Evolutionary conservation across 345 rosid genomes (phyloP), one percentile per base, ranked within the genome.

Genomic region (Melastoma malabathricum): DNA sequence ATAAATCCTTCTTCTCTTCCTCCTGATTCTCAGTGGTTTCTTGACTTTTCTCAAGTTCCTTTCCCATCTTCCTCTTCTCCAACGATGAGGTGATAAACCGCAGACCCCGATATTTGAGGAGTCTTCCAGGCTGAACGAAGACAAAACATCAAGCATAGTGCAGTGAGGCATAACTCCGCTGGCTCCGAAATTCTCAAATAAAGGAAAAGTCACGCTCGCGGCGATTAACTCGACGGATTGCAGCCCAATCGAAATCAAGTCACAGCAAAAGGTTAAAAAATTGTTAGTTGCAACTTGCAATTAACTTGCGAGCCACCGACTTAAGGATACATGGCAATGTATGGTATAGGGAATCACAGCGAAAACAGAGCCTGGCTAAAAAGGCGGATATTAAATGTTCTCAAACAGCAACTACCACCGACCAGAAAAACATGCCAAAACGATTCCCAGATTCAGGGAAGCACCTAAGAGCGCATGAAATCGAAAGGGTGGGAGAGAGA

Each of bases 81-180:
- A 80, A 45, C 0, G 98, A 90, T 46, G 96, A 90, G 61, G 89
- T 87, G 39, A 90, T 78, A 48, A 78, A 70, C 3, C 58, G 70
- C 13, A 90, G 67, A 5, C 93, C 89, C 0, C 76, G 75, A 62
- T 62, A 59, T 62, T 75, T 77, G 25, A 80, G 65, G 38, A 84
- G 78, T 70, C 69, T 80, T 51, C 57, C 78, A 47, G 89, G 78
- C 98, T 90, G 70, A 57, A 59, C 15, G 25, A 54, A 7, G 9
- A 18, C 46, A 56, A 10, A n/a, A 16, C 19, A 51, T 5, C 7
- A 12, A 48, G 18, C 55, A 58, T 18, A 61, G 60, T 50, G 0
- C 29, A 46, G 20, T 27, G 18, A 44, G 16, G 20, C 10, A 18
- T 38, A 27, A 56, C 46, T 27, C 53, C 46, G 49, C 43, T n/a